Conservation (phyloP, 192 early-diverging fungal species). For the Podila clonocystis region DNA sequence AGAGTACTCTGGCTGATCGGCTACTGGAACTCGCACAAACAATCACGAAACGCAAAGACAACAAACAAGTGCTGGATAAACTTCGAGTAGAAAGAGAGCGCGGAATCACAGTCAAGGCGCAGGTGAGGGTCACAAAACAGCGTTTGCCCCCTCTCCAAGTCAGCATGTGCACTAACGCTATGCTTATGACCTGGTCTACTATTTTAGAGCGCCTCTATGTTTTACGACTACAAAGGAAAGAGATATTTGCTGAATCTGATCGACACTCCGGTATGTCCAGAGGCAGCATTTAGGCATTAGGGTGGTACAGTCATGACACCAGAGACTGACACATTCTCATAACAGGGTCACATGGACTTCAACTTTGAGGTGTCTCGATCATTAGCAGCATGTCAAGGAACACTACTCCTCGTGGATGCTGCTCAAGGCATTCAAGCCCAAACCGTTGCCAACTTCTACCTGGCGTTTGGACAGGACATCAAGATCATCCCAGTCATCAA, state of each 20-base stretch:
- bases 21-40: slow-evolving; percentile 92
- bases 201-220: slow-evolving; percentile 88
- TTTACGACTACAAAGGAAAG: slow-evolving; percentile 83
- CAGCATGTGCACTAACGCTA: not conserved
- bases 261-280: slow-evolving; percentile 83
- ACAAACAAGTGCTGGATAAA: slow-evolving; percentile 96
- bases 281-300: not conserved
- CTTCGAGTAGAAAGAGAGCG: slow-evolving; percentile 95
- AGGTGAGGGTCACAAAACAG: slow-evolving; percentile 55
- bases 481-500: slow-evolving; percentile 91
- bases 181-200: not conserved
- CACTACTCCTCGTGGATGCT: slow-evolving; percentile 92
- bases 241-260: slow-evolving; percentile 94
- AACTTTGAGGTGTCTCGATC: slow-evolving; percentile 96
- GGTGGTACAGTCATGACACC: not conserved
- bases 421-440: slow-evolving; percentile 97
- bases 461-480: slow-evolving; percentile 91
- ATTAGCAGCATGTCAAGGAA: slow-evolving; percentile 93
- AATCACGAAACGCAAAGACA: slow-evolving; percentile 72
- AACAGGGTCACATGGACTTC: slow-evolving; percentile 88
- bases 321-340: not conserved
- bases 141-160: too few species aligned
- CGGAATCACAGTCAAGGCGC: slow-evolving; percentile 98
- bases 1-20: slow-evolving; percentile 92
- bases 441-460: slow-evolving; percentile 96